Base-by-base conservation (phyloP, 2,329 filamentous ascomycete species). In the Anthostomella pinea region DNA sequence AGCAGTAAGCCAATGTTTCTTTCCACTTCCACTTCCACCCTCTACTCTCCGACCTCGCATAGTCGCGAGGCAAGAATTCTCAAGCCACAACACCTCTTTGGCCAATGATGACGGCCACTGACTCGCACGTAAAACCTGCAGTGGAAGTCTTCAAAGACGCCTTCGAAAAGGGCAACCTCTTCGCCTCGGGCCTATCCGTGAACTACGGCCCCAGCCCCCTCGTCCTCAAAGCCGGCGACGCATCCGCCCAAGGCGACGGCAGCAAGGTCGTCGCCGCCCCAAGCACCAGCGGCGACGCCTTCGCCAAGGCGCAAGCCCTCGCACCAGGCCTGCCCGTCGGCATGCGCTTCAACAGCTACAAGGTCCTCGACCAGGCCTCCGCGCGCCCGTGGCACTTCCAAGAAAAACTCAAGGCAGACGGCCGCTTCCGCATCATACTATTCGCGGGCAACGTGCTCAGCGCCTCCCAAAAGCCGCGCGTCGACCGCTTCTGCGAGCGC, bases 71-170 rank as follows among this genome's bases (percentile, higher is more conserved):
- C 6, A 13, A n/a, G n/a, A n/a, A n/a, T n/a, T n/a, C n/a, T n/a
- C n/a, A n/a, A n/a, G n/a, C n/a, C n/a, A n/a, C n/a, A n/a, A n/a
- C n/a, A n/a, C n/a, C n/a, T n/a, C n/a, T n/a, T n/a, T n/a, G n/a
- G n/a, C 24, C 5, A 26, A 6, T 6, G 6, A 10, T 26, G 15
- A 14, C n/a, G 24, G 6, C 6, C 9, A 30, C 16, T 11, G n/a
- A 5, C n/a, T 15, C 4, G 20, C 13, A 16, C 30, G 14, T 8
- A 31, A 10, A 11, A 8, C 16, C 8, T 21, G 6, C 9, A 31
- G 30, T 83, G 73, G 68, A 72, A 0, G 75, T 74, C 21, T 84
- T 85, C 64, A 79, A 81, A 47, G 59, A 73, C 0, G 73, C 72
- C 0, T 82, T 84, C 46, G 51, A 72, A 18, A 77, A 79, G 46